Evolutionary conservation across 352 stramenopile species (phyloP).

Genomic region (Blastocystis sp.): DNA sequence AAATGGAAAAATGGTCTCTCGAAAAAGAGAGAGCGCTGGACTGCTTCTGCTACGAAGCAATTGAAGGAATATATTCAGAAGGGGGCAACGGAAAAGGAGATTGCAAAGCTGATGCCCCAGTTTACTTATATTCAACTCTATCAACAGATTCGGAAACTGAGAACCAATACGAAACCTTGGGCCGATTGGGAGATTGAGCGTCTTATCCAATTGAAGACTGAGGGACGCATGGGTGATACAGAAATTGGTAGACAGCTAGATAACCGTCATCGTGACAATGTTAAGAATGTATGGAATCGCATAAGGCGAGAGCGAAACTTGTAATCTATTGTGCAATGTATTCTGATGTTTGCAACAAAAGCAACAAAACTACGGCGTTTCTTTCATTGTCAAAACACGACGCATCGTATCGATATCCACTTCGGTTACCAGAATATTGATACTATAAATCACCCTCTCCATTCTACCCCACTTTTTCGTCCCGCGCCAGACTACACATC

Average conservation of each 20-base stretch:
- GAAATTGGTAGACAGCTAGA: constrained; percentile 23
- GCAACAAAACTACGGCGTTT: background rate
- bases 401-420: constrained; percentile 53
- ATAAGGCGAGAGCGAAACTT: constrained; percentile 12
- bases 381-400: constrained; percentile 20
- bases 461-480: background rate
- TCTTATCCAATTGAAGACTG: background rate
- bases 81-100: constrained; percentile 1
- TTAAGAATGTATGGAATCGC: constrained; percentile 52
- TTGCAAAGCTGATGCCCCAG: constrained; percentile 13
- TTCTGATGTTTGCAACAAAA: background rate
- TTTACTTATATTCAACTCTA: constrained; percentile 52
- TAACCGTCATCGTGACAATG: constrained; percentile 34
- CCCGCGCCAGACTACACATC: constrained; percentile 39
- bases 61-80: background rate
- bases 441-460: constrained; percentile 6
- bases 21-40: constrained; percentile 36
- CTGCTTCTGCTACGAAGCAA: background rate
- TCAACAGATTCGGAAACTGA: constrained; percentile 26
- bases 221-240: constrained; percentile 7
- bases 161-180: constrained; percentile 13
- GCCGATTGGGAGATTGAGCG: constrained; percentile 5
- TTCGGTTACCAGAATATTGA: constrained; percentile 55
- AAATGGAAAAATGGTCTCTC: constrained; percentile 52
- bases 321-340: background rate